phyloP scores from a whole-genome alignment of 2,329 filamentous ascomycete species.

The Botrytis paeoniae region DNA sequence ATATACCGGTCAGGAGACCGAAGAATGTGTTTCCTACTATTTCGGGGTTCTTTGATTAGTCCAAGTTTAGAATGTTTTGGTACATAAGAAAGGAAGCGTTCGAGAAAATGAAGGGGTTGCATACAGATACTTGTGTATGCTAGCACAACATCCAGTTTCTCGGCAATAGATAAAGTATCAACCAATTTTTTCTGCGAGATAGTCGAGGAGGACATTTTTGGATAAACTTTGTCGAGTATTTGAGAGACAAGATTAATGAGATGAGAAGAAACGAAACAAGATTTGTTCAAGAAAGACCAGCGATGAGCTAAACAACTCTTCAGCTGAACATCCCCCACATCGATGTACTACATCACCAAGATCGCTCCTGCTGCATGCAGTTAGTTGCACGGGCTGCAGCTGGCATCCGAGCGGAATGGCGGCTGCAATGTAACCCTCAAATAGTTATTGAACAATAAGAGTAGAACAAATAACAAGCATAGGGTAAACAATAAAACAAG shows the following conservation, averaged over 20 bases:
- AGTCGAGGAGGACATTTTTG: conserved; percentile 26
- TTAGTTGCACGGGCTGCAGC: not conserved
- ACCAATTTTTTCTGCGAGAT: conserved; percentile 25
- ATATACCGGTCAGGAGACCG: conserved; percentile 26
- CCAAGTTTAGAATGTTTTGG: not conserved
- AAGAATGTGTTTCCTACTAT: conserved; percentile 26
- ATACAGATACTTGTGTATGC: conserved; percentile 25
- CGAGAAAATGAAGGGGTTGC: not conserved
- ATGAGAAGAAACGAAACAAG: not conserved
- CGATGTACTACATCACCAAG: not conserved
- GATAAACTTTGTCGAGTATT: not conserved
- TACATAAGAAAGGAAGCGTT: not conserved
- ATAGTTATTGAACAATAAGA: not conserved
- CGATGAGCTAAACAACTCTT: not conserved
- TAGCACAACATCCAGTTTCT: conserved; percentile 31
- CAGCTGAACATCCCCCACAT: not conserved
- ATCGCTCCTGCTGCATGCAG: not conserved
- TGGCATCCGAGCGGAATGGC: not conserved
- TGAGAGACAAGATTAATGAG: not conserved
- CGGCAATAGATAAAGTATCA: conserved; percentile 22
- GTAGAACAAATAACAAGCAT: not conserved
- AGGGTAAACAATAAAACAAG: not conserved
- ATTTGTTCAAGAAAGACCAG: not conserved
- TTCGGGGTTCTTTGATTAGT: not conserved
- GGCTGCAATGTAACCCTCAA: not conserved